Conservation (phyloP, 306 rosid genomes). For the Pachyrhizus erosus region DNA sequence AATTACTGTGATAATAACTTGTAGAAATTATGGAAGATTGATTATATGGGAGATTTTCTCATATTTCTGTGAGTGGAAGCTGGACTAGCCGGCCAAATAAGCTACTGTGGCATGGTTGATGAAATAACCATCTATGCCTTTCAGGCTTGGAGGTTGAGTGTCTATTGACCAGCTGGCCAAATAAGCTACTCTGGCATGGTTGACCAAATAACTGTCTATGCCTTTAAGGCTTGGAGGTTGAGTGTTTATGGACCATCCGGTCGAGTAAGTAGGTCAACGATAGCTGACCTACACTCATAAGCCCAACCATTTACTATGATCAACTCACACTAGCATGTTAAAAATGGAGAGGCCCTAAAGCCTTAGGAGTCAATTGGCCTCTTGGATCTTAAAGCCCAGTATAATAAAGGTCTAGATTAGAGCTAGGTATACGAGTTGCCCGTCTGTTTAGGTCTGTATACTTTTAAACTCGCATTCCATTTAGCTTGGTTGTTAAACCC, state of each 20-base stretch:
- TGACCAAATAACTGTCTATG: neutral
- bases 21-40: constrained; percentile 28
- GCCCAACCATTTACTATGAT: neutral
- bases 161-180: neutral
- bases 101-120: neutral
- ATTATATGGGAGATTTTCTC: neutral
- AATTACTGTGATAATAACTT: constrained; percentile 16
- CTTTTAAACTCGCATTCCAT: no score
- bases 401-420: neutral
- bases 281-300: neutral
- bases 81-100: neutral
- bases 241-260: neutral
- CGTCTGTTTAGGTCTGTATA: no score
- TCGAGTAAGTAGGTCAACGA: neutral
- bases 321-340: neutral
- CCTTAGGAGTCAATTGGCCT: neutral
- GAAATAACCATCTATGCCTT: neutral
- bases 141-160: neutral
- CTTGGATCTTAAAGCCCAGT: neutral
- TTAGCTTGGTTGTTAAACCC: no score
- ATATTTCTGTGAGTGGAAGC: constrained; percentile 21
- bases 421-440: no score
- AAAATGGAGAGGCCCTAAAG: neutral
- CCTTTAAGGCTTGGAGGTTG: neutral
- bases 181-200: neutral